Percentiles rank a stretch among this genome's conserved stretches.
Conservation (phyloP, 1,139 yeast genomes). For the Yamadazyma conglobata region DNA sequence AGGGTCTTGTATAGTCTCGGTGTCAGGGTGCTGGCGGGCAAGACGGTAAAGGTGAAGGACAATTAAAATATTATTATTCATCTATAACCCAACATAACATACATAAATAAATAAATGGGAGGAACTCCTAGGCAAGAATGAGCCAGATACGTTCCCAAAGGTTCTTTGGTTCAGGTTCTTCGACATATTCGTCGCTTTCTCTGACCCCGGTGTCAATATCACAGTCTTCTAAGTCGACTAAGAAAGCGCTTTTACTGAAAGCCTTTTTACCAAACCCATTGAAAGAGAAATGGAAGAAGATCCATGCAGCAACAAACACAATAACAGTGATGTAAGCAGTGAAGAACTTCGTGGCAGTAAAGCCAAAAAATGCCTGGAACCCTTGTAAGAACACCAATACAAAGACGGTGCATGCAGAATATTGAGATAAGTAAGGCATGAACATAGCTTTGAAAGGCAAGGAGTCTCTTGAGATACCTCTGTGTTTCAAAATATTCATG, state of each 20-base stretch:
- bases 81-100: no score
- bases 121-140: conserved; percentile 11
- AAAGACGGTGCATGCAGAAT: conserved; percentile 48
- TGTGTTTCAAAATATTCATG: conserved; percentile 54
- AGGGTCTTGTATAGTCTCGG: no score
- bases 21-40: no score
- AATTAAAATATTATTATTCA: no score
- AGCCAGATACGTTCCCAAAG: conserved; percentile 56
- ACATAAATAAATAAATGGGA: conserved; percentile 1
- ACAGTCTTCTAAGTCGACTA: conserved; percentile 49
- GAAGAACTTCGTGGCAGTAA: conserved; percentile 55
- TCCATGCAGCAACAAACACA: conserved; percentile 50
- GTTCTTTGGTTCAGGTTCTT: conserved; percentile 47
- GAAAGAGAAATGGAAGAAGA: conserved; percentile 49
- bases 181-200: conserved; percentile 53
- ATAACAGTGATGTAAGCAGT: conserved; percentile 65
- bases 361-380: conserved; percentile 54
- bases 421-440: conserved; percentile 65
- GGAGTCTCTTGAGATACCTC: conserved; percentile 60
- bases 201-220: conserved; percentile 63
- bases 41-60: no score
- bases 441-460: conserved; percentile 67
- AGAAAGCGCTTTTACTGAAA: conserved; percentile 28
- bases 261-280: conserved; percentile 36
- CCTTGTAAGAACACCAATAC: conserved; percentile 70